These are phyloP conservation scores for Kodamaea nitidulidarum DNA, from an alignment of 805 yeast genomes.

Conservation along the genomic window DNA sequence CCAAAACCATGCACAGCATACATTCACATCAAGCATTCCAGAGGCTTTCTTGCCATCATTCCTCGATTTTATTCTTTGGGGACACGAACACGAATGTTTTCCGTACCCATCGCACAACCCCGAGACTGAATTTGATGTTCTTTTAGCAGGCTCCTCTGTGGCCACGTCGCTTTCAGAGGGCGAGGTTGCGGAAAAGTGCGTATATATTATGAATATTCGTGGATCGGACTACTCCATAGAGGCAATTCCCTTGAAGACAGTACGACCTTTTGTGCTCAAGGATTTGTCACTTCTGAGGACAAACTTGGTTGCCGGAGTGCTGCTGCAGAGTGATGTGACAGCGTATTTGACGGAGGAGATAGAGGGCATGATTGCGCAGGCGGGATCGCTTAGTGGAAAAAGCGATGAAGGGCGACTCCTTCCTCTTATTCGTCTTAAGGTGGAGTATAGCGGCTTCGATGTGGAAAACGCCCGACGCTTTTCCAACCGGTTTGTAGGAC, in stretches of 20 bases:
- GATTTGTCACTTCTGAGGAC: conserved; percentile 51
- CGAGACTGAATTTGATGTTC: conserved; percentile 63
- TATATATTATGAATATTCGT: conserved; percentile 64
- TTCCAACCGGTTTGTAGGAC: conserved; percentile 85
- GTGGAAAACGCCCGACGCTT: conserved; percentile 88
- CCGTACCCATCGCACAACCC: conserved; percentile 62
- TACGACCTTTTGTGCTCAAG: conserved; percentile 77
- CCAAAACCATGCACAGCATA: conserved; percentile 83
- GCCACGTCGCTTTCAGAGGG: conserved; percentile 88
- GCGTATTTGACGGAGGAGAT: conserved; percentile 59
- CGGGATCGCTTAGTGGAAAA: conserved; percentile 24
- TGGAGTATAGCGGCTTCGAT: conserved; percentile 86
- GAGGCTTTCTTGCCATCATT: conserved; percentile 80
- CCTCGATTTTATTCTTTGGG: conserved; percentile 87
- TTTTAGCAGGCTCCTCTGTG: conserved; percentile 92
- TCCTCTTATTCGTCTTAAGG: conserved; percentile 77
- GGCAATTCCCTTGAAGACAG: conserved; percentile 61
- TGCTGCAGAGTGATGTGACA: conserved; percentile 58
- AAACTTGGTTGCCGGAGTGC: conserved; percentile 55
- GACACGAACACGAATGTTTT: conserved; percentile 94
- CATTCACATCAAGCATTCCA: conserved; percentile 78
- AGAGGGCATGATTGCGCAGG: conserved; percentile 50
- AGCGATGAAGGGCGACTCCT: conserved; percentile 31
- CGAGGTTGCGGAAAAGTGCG: conserved; percentile 72
- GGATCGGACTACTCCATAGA: conserved; percentile 54